A percentile compares a stretch with the other conserved stretches of the same genome.
Conservation (phyloP, 495 filamentous ascomycete genomes). For the Hypoxylon fuscum region DNA sequence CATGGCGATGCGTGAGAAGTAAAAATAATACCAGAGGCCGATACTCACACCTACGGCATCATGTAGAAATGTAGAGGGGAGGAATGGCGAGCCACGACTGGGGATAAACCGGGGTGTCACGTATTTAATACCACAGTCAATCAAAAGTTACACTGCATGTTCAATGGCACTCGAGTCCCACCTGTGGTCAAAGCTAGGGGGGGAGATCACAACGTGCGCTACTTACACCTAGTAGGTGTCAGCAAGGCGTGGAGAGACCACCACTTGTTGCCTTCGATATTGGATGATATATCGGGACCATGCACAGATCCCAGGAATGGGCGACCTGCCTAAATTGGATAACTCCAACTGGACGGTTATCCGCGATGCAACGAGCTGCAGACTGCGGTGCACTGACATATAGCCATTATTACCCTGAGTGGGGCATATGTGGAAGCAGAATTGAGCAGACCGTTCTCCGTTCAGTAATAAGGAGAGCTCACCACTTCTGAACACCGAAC, state of each 20-base stretch:
- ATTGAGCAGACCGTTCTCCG: neutral
- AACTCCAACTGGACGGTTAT: slow-evolving; percentile 24
- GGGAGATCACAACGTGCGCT: slow-evolving; percentile 8
- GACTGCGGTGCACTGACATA: slow-evolving; percentile 16
- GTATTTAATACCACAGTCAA: slow-evolving; percentile 15
- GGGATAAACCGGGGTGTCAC: slow-evolving; percentile 9
- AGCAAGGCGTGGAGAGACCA: slow-evolving; percentile 13
- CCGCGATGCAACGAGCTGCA: slow-evolving; percentile 14
- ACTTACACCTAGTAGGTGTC: no score
- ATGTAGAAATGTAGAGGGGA: neutral
- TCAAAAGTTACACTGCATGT: neutral
- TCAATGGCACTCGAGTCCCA: slow-evolving; percentile 3
- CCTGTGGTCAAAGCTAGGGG: no score
- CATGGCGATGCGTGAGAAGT: slow-evolving; percentile 9
- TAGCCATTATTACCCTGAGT: slow-evolving; percentile 26
- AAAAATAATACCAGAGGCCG: slow-evolving; percentile 3
- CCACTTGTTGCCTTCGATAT: slow-evolving; percentile 15
- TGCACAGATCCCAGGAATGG: slow-evolving; percentile 25
- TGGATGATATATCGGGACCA: slow-evolving; percentile 6
- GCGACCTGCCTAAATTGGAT: slow-evolving; percentile 40
- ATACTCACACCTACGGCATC: slow-evolving; percentile 6
- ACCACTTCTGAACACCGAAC: no score
- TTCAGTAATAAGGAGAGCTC: neutral
- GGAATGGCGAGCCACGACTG: neutral
- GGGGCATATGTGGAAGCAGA: slow-evolving; percentile 3